Evolutionary conservation across 2,329 filamentous ascomycete genomes (phyloP), one percentile per base, ranked within the genome.

Genomic region (Colletotrichum sp.): DNA sequence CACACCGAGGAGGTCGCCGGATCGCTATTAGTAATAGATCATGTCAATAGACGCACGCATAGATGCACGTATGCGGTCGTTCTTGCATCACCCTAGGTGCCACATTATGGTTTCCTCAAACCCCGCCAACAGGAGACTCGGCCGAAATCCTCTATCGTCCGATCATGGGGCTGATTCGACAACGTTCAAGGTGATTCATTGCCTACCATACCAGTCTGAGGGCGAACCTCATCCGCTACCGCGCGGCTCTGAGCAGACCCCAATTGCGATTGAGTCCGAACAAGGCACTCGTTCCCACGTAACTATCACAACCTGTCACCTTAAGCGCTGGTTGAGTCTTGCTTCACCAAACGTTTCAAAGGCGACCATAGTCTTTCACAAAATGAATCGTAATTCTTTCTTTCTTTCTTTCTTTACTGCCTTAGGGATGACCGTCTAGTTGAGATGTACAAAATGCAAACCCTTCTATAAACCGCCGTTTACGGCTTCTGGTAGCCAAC

Each of bases 401-500:
- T 36, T 36, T 34, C 5, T 34, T n/a, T 32, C 5, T 67, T 39
- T n/a, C 15, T 10, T 36, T 7, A 32, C 6, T 55, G 24, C 8
- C 44, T n/a, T 30, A 26, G 34, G 18, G 66, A 48, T 26, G 44
- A 48, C 6, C 44, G 28, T 71, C 44, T 65, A 71, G 10, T 60
- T 24, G 18, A 34, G 24, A 44, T 34, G 18, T 24, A 68, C n/a
- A 44, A 22, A 13, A 18, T 24, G 16, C 55, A 28, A 62, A 34
- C 12, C 36, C 36, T 3, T 52, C 68, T 52, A 63, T 32, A 26
- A 16, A 18, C 7, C 24, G 30, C 28, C 68, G 4, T 77, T 62
- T 84, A 88, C 70, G 84, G 82, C 80, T 89, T 90, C 79, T 88
- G 87, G 81, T 92, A 92, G 68, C 95, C 95, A 72, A 92, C 93